Conservation (phyloP, 2,329 filamentous ascomycete genomes). For the Colletotrichum lentis region DNA sequence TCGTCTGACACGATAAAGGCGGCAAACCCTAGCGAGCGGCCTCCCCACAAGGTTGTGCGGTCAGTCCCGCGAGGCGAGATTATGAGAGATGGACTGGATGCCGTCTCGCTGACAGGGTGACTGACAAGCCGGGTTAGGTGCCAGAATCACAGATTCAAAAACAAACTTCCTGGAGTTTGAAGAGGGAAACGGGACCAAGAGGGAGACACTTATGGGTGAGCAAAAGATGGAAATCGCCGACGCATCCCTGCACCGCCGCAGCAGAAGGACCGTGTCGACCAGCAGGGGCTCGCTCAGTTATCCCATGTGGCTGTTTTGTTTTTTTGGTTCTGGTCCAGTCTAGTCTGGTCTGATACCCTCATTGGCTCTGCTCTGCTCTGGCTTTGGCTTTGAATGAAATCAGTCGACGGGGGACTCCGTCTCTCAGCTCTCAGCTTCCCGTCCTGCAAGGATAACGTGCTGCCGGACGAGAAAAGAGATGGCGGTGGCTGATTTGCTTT, state of each 20-base stretch:
- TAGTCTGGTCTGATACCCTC: neutral
- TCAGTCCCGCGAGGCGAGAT: constrained; percentile 22
- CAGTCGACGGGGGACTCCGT: neutral
- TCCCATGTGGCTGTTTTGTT: no score
- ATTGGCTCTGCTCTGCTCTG: no score
- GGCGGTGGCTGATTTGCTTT: neutral
- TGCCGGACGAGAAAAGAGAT: neutral
- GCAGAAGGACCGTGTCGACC: constrained; percentile 29
- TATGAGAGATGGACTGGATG: neutral
- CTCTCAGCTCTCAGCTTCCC: neutral
- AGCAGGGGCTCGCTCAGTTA: no score
- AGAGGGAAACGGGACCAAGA: neutral
- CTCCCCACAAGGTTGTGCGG: constrained; percentile 16
- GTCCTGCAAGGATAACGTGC: neutral
- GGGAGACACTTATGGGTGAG: neutral
- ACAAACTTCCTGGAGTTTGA: neutral
- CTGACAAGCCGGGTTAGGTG: neutral
- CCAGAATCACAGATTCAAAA: neutral
- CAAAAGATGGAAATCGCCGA: neutral
- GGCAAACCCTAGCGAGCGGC: neutral
- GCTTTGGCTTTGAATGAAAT: constrained; percentile 30
- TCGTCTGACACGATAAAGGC: neutral
- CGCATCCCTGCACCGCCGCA: constrained; percentile 29
- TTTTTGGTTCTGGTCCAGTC: no score
- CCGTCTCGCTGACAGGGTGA: neutral